These are phyloP conservation scores for Patellifolia procumbens DNA, from an alignment of 179 eudicot genomes.

Conservation along the genomic window DNA sequence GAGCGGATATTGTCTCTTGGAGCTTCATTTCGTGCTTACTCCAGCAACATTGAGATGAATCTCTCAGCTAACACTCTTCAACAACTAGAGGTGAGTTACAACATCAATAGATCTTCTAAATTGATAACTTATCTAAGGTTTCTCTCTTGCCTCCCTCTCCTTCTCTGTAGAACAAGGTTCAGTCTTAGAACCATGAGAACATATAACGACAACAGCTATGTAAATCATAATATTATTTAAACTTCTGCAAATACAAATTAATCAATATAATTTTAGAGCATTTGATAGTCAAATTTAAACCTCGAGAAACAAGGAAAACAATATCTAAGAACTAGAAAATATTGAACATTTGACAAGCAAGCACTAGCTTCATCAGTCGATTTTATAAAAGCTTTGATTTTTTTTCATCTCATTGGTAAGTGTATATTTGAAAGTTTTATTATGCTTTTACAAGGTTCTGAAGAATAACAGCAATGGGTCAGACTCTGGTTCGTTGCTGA, in stretches of 20 bases:
- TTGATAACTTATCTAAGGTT: not conserved
- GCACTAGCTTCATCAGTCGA: not conserved
- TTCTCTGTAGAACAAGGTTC: not conserved
- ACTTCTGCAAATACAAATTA: too few relatives aligned
- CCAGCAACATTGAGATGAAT: slow-evolving; percentile 72
- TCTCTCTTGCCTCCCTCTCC: not conserved
- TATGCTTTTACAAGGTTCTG: slow-evolving; percentile 50
- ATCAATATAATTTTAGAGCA: too few relatives aligned
- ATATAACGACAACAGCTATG: too few relatives aligned
- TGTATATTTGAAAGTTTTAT: not conserved
- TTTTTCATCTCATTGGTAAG: not conserved
- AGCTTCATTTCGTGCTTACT: slow-evolving; percentile 82
- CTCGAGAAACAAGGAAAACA: not conserved
- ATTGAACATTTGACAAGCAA: not conserved
- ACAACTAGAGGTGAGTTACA: slow-evolving; percentile 74
- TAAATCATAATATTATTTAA: too few relatives aligned
- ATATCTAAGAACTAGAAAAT: not conserved
- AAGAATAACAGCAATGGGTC: slow-evolving; percentile 79
- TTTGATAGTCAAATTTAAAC: too few relatives aligned
- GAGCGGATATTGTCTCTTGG: slow-evolving; percentile 69
- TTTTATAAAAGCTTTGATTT: not conserved
- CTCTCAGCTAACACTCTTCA: slow-evolving; percentile 90
- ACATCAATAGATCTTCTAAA: not conserved
- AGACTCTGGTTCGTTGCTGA: slow-evolving; percentile 76
- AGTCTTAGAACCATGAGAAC: not conserved